Conservation (phyloP, 345 rosid genomes). For the Psidium friedrichsthalianum region DNA sequence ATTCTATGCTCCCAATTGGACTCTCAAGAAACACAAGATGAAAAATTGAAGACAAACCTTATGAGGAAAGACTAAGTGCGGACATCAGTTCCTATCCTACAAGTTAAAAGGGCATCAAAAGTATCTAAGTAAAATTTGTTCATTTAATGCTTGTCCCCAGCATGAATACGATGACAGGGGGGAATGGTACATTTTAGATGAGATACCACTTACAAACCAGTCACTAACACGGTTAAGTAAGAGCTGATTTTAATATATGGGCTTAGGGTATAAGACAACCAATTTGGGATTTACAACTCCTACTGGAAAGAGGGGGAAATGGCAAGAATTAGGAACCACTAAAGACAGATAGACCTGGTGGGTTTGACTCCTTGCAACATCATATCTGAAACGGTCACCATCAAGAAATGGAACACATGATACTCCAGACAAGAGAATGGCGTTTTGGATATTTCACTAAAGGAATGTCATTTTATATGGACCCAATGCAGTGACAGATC, state of each 20-base stretch:
- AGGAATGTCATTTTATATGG: not conserved
- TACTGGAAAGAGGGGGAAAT: not conserved
- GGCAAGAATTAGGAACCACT: not conserved
- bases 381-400: not conserved
- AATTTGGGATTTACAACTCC: not conserved
- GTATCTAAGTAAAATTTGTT: not conserved
- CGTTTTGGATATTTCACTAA: not conserved
- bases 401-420: too few relatives aligned
- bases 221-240: not conserved
- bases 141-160: not conserved
- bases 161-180: not conserved
- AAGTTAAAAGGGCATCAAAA: not conserved
- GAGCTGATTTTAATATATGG: not conserved
- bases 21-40: not conserved
- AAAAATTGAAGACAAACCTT: not conserved
- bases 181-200: not conserved
- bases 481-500: not conserved
- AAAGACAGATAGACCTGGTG: not conserved
- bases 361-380: not conserved
- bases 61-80: not conserved
- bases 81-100: not conserved
- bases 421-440: not conserved
- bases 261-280: not conserved
- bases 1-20: not conserved
- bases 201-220: not conserved